A percentile compares a stretch with the other conserved stretches of the same genome.
Conservation (phyloP, 1,284 basidiomycete species). For the Pyrrhoderma noxium region DNA sequence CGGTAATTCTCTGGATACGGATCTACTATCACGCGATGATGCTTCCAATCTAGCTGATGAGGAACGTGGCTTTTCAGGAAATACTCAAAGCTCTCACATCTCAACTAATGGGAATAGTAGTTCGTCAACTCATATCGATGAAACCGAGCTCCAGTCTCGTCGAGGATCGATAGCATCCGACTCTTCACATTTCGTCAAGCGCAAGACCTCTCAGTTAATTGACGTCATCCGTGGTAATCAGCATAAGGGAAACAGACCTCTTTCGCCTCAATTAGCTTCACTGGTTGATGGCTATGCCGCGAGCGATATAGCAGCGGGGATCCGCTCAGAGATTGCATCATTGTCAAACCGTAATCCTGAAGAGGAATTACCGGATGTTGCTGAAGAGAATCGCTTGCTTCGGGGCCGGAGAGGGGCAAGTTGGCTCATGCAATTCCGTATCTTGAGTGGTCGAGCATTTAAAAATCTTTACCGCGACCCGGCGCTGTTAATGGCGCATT, state of each 20-base stretch:
- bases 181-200: slow-evolving; percentile 50
- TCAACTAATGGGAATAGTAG: slow-evolving; percentile 6
- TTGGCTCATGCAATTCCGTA: slow-evolving; percentile 85
- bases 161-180: slow-evolving; percentile 42
- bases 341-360: slow-evolving; percentile 27
- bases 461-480: slow-evolving; percentile 97
- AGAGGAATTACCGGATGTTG: slow-evolving; percentile 54
- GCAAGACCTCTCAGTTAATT: slow-evolving; percentile 72
- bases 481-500: slow-evolving; percentile 85
- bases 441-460: slow-evolving; percentile 93
- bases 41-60: slow-evolving; percentile 47
- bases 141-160: slow-evolving; percentile 47
- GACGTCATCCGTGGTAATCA: slow-evolving; percentile 46
- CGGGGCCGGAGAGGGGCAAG: slow-evolving; percentile 79
- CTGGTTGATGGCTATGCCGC: slow-evolving; percentile 68
- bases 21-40: slow-evolving; percentile 31
- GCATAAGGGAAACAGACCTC: slow-evolving; percentile 31
- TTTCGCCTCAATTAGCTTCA: slow-evolving; percentile 63
- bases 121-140: slow-evolving; percentile 32
- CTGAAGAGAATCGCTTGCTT: slow-evolving; percentile 58
- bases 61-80: slow-evolving; percentile 39
- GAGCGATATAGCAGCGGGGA: slow-evolving; percentile 59
- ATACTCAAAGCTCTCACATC: slow-evolving; percentile 27
- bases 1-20: slow-evolving; percentile 31
- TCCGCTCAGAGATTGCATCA: slow-evolving; percentile 54